These are phyloP conservation scores for Penicillium fuscoglaucum DNA, from an alignment of 2,329 filamentous ascomycete genomes.

Conservation along the genomic window DNA sequence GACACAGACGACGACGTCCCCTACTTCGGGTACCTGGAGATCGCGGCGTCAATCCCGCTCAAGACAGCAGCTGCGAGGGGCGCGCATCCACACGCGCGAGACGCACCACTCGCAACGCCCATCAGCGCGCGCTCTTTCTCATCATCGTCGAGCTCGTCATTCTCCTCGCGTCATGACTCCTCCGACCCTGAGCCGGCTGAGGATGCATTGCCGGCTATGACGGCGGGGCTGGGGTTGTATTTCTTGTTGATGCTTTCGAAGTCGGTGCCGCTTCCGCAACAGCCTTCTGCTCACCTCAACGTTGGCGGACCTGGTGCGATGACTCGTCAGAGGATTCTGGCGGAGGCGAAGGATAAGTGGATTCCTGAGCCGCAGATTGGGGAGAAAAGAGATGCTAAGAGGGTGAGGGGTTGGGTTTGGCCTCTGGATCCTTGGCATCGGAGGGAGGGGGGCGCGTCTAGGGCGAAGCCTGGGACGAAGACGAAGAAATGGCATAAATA, in stretches of 20 bases:
- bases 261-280: slow-evolving; percentile 58
- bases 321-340: slow-evolving; percentile 55
- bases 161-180: slow-evolving; percentile 23
- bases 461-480: slow-evolving; percentile 27
- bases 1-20: slow-evolving; percentile 62
- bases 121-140: slow-evolving; percentile 33
- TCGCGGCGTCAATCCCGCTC: slow-evolving; percentile 60
- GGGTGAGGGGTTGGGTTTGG: slow-evolving; percentile 62
- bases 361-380: slow-evolving; percentile 60
- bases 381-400: slow-evolving; percentile 63
- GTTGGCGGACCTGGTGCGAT: slow-evolving; percentile 60
- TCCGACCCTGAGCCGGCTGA: slow-evolving; percentile 7
- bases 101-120: slow-evolving; percentile 31
- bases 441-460: slow-evolving; percentile 49
- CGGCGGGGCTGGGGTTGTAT: slow-evolving; percentile 61
- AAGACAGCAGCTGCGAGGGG: slow-evolving; percentile 43
- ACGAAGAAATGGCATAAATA: slow-evolving; percentile 43
- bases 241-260: slow-evolving; percentile 67
- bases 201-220: slow-evolving; percentile 44
- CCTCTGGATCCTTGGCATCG: slow-evolving; percentile 62
- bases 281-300: slow-evolving; percentile 59
- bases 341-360: slow-evolving; percentile 59
- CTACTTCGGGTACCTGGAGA: slow-evolving; percentile 85
- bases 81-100: slow-evolving; percentile 8
- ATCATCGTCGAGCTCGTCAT: slow-evolving; percentile 21